These are phyloP conservation scores for Inga oerstediana DNA, from an alignment of 306 rosid species.

Conservation along the genomic window DNA sequence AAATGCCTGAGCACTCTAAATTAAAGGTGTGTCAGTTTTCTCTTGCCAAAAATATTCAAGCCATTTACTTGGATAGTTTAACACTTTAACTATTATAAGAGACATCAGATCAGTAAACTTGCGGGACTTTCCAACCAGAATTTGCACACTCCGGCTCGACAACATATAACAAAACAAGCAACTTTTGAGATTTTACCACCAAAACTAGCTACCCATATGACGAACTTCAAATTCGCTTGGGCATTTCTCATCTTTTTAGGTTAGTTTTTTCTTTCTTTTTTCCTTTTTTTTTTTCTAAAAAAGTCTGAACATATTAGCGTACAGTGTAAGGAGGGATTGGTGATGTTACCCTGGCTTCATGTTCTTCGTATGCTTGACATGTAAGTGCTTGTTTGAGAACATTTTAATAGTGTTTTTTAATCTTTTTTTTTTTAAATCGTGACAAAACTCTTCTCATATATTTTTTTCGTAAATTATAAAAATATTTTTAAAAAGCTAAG, in stretches of 20 bases:
- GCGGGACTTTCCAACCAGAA: neutral
- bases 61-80: neutral
- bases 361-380: too few relatives aligned
- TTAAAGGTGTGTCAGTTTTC: neutral
- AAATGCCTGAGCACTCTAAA: neutral
- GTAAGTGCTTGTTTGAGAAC: too few relatives aligned
- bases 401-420: too few relatives aligned
- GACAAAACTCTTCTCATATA: too few relatives aligned
- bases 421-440: fast-evolving
- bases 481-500: too few relatives aligned
- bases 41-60: neutral
- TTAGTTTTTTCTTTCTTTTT: too few relatives aligned
- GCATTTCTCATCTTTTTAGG: too few relatives aligned
- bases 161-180: neutral
- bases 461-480: too few relatives aligned
- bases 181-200: neutral
- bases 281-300: too few relatives aligned
- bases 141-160: neutral
- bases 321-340: too few relatives aligned
- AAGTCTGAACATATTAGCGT: too few relatives aligned
- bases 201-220: slow-evolving; percentile 22
- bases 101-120: neutral
- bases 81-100: neutral
- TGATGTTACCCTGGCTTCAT: too few relatives aligned
- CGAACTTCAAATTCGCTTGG: neutral